Evolutionary conservation across 1,139 yeast species (phyloP).

Genomic region (Geotrichum candidum): DNA sequence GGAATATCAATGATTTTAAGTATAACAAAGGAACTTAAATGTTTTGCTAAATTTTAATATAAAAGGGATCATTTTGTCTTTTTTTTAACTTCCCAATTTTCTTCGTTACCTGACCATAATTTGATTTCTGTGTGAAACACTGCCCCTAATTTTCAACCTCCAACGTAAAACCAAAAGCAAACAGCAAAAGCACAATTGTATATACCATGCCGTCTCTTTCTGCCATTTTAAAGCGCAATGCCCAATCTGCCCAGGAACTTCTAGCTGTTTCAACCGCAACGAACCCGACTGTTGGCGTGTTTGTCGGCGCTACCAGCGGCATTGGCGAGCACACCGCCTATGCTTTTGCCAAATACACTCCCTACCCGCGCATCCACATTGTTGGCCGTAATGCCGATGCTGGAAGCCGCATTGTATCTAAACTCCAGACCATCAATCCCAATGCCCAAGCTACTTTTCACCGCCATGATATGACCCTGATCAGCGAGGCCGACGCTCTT

Average conservation of each 20-base stretch:
- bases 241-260: conserved; percentile 7
- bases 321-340: conserved; percentile 32
- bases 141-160: no score
- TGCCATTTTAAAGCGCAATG: conserved; percentile 10
- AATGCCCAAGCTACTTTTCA: conserved; percentile 26
- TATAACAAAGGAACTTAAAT: no score
- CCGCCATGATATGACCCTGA: conserved; percentile 25
- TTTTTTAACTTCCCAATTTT: no score
- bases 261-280: conserved; percentile 1
- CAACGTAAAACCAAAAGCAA: no score
- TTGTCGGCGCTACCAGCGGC: conserved; percentile 34
- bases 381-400: conserved; percentile 30
- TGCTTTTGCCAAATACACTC: conserved; percentile 28
- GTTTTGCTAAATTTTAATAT: no score
- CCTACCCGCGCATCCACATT: conserved; percentile 29
- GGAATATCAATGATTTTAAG: no score
- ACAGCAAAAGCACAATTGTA: background rate
- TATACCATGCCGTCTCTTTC: conserved; percentile 3
- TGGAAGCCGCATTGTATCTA: conserved; percentile 25
- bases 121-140: no score
- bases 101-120: no score
- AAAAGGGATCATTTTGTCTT: no score
- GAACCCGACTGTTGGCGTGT: conserved; percentile 28
- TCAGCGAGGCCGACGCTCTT: conserved; percentile 26
- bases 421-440: conserved; percentile 24